phyloP scores from a whole-genome alignment of 2,329 filamentous ascomycete genomes.

The Aotearoamyces nothofagi region DNA sequence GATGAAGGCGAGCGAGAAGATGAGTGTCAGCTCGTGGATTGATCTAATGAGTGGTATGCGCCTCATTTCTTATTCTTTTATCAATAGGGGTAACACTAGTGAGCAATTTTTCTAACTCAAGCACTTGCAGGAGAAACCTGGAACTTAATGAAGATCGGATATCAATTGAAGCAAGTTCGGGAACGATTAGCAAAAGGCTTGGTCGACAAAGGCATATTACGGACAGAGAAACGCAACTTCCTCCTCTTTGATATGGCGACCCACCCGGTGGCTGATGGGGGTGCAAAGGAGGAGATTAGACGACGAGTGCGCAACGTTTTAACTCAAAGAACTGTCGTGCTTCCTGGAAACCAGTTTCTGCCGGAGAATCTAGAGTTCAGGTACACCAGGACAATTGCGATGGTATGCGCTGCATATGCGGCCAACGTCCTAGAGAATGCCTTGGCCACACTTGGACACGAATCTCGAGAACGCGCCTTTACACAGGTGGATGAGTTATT shows the following conservation, averaged over 20 bases:
- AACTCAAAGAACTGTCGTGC: constrained; percentile 84
- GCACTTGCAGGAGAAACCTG: constrained; percentile 75
- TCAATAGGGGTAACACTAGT: background rate
- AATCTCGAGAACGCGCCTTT: constrained; percentile 86
- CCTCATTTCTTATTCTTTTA: no score
- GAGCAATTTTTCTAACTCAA: constrained; percentile 1
- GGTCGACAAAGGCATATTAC: constrained; percentile 95
- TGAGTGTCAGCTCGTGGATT: constrained; percentile 99
- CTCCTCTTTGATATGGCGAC: constrained; percentile 99
- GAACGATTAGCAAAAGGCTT: constrained; percentile 94
- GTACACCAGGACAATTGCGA: constrained; percentile 78
- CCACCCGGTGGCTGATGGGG: constrained; percentile 89
- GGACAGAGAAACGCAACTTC: constrained; percentile 98
- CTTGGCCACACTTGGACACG: constrained; percentile 83
- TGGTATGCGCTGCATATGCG: constrained; percentile 97
- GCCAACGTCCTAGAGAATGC: constrained; percentile 97
- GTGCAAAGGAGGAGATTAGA: constrained; percentile 94
- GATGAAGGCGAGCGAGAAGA: constrained; percentile 99
- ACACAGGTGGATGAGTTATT: constrained; percentile 93
- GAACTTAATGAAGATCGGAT: constrained; percentile 99
- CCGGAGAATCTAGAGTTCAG: constrained; percentile 91
- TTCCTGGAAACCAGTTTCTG: constrained; percentile 74
- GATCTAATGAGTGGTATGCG: constrained; percentile 88
- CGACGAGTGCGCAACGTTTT: constrained; percentile 83
- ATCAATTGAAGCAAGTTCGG: constrained; percentile 97